phyloP scores from a whole-genome alignment of 495 filamentous ascomycete species.

The Penicillium daleae region DNA sequence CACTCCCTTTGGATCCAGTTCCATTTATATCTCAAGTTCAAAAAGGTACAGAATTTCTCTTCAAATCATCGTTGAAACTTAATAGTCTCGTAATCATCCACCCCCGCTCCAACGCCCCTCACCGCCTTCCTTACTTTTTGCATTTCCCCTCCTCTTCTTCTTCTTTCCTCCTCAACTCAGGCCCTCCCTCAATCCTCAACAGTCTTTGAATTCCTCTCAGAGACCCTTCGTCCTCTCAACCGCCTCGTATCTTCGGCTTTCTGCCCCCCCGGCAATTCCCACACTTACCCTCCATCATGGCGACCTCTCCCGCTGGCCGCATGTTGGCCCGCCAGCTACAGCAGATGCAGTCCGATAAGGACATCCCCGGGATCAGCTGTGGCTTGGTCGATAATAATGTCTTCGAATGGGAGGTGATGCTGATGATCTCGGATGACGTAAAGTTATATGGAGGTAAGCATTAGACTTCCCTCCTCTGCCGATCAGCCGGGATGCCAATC shows the following conservation, averaged over 20 bases:
- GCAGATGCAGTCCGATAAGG: constrained; percentile 88
- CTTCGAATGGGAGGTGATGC: constrained; percentile 99
- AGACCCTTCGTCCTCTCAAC: neutral
- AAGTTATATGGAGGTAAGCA: constrained; percentile 86
- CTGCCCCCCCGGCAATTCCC: constrained; percentile 4
- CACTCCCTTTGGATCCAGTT: neutral
- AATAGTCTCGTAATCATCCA: too few species aligned
- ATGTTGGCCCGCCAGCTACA: constrained; percentile 86
- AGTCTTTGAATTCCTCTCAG: neutral
- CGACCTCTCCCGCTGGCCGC: constrained; percentile 63
- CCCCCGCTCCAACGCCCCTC: constrained; percentile 15
- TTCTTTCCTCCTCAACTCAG: neutral
- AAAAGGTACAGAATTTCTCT: too few species aligned
- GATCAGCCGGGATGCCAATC: neutral
- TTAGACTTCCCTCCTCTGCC: neutral
- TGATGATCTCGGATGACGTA: constrained; percentile 97
- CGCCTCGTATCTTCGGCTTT: constrained; percentile 5
- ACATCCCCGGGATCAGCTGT: constrained; percentile 91
- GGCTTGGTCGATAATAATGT: constrained; percentile 86
- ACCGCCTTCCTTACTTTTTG: constrained; percentile 30
- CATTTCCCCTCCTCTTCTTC: constrained; percentile 20
- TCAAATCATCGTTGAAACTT: too few species aligned
- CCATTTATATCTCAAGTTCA: too few species aligned
- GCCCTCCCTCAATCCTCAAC: constrained; percentile 3
- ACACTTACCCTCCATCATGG: constrained; percentile 38